Conservation (phyloP, 805 yeast species). For the Metschnikowia dekortorum region DNA sequence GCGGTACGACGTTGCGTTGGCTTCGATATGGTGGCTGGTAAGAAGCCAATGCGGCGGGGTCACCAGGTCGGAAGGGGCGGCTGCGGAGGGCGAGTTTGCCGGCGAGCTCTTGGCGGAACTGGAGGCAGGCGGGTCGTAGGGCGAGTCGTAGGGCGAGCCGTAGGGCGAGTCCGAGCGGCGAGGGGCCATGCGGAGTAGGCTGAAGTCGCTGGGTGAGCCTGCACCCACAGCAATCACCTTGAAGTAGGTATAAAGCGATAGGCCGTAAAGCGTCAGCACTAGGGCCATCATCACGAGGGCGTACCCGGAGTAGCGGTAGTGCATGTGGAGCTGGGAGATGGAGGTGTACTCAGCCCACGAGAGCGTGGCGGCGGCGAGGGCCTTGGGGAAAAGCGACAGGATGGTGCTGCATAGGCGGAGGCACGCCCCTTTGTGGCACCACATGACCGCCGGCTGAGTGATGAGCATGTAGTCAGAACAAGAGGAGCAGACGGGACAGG, state of each 20-base stretch:
- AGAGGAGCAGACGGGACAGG: background rate
- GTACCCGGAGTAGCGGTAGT: slow-evolving; percentile 3
- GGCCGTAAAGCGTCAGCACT: slow-evolving; percentile 23
- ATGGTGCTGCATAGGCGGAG: slow-evolving; percentile 30
- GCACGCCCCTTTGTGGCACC: slow-evolving; percentile 12
- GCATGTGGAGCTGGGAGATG: slow-evolving; percentile 23
- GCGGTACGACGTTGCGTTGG: slow-evolving; percentile 54
- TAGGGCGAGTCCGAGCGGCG: slow-evolving; percentile 14
- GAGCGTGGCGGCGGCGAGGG: slow-evolving; percentile 37
- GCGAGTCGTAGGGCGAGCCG: slow-evolving; percentile 19
- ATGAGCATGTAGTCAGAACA: slow-evolving; percentile 9
- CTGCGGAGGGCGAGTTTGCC: background rate
- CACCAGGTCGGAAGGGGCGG: background rate
- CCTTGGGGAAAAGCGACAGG: slow-evolving; percentile 45
- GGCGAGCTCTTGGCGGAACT: background rate
- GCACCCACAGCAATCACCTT: slow-evolving; percentile 51
- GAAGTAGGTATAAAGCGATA: slow-evolving; percentile 49
- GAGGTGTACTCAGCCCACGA: slow-evolving; percentile 47
- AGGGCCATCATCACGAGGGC: slow-evolving; percentile 11
- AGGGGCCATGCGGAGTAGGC: slow-evolving; percentile 32
- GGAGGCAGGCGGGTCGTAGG: slow-evolving; percentile 9
- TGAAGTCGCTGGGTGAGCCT: slow-evolving; percentile 62
- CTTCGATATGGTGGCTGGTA: slow-evolving; percentile 38
- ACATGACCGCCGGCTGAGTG: slow-evolving; percentile 13
- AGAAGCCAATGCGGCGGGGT: slow-evolving; percentile 32